Conservation (phyloP, 305 asterid species). For the Rubia tinctorum region DNA sequence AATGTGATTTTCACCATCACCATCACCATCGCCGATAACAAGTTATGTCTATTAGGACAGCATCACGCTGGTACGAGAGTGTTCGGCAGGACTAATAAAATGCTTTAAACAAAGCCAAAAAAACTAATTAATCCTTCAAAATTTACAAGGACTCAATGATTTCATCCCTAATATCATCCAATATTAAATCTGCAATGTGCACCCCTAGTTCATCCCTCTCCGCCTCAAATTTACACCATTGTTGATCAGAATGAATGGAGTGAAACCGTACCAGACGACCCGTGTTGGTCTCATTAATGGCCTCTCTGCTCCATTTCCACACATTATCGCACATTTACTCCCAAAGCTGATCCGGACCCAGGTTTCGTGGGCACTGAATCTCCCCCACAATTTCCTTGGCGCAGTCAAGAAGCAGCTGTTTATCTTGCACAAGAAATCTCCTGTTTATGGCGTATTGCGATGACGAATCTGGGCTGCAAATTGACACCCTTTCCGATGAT, state of each 20-base stretch:
- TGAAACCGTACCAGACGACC: slow-evolving; percentile 33
- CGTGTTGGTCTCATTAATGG: slow-evolving; percentile 44
- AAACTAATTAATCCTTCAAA: neutral
- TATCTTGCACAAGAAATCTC: slow-evolving; percentile 43
- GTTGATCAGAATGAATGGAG: slow-evolving; percentile 35
- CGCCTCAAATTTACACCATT: slow-evolving; percentile 35
- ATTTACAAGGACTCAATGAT: slow-evolving; percentile 19
- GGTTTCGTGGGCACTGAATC: slow-evolving; percentile 31
- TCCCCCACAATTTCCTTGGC: slow-evolving; percentile 55
- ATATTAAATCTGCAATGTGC: slow-evolving; percentile 52
- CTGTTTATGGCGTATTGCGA: slow-evolving; percentile 33
- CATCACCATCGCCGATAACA: no score
- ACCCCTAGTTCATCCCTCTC: slow-evolving; percentile 31
- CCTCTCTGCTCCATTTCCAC: slow-evolving; percentile 63
- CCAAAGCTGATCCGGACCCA: slow-evolving; percentile 68
- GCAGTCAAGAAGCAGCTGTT: slow-evolving; percentile 59
- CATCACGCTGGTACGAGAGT: neutral
- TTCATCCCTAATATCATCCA: slow-evolving; percentile 48
- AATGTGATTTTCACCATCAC: neutral
- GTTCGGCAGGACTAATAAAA: neutral
- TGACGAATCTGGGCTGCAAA: no score
- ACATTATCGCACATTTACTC: slow-evolving; percentile 52
- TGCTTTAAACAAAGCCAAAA: no score
- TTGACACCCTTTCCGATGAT: no score
- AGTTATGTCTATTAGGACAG: neutral